Evolutionary conservation across 176 grass and related monocot species (phyloP), one percentile per base, ranked within the genome.

Genomic region (Metroxylon sagu): DNA sequence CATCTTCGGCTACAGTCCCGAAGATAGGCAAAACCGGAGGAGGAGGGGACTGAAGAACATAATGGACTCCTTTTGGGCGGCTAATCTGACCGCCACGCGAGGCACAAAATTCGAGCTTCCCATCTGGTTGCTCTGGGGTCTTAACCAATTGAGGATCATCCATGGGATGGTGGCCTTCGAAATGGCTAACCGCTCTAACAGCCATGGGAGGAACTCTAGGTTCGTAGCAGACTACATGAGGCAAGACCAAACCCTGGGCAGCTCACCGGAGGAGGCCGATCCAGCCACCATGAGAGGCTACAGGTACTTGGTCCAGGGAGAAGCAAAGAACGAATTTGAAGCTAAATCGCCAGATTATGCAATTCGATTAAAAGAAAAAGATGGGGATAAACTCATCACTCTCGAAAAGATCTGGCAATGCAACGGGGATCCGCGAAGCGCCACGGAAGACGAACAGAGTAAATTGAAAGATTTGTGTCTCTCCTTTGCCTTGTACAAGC

Each of bases 191-290:
- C 21, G 21, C 21, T 23, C 83, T n/a, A 74, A 86, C 74, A 4
- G 26, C 28, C 77, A 74, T 27, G 8, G 53, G 8, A 48, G 53
- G 10, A 49, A 52, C 52, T 72, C 71, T 50, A 78, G 26, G 55
- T 65, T 86, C 3, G 56, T 86, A 5, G 83, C 74, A 23, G 78
- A 78, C 56, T 87, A 82, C 78, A 87, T 86, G 84, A 70, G 59
- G 49, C 53, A 71, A 39, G 82, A 72, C 56, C 64, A 74, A 50
- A 23, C 54, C 18, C 14, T 71, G 6, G 18, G 17, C n/a, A 23
- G 21, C 21, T 23, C 21, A 23, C 21, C 21, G 21, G 21, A 23
- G 1, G 4, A 2, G 14, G 29, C n/a, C 3, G 17, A 78, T 18
- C 78, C 74, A 0, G 19, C 0, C 15, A 82, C 59, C 0, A 82